Base-by-base conservation (phyloP, 331 rosid species). In the Malus hybrid region DNA sequence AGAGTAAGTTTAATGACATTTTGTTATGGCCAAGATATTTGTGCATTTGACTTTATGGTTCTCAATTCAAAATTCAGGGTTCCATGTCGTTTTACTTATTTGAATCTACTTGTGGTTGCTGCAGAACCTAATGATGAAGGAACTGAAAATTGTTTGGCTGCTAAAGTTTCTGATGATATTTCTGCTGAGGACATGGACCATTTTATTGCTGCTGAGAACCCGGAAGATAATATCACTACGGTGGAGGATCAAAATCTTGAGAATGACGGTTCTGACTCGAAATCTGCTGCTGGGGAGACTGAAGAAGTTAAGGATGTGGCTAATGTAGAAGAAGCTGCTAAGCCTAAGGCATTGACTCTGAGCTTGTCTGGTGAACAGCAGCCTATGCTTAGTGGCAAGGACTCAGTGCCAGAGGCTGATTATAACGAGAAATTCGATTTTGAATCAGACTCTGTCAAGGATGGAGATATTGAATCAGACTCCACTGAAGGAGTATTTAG, bases 111-210 rank as follows among this genome's bases (percentile, higher is more conserved):
- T 74, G 31, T 65, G 74, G 9, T 48, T 65, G 11, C 62, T 70
- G 70, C 88, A 85, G 91, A 75, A 64, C 54, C 65, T 16, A 63
- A 6, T 27, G 67, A 56, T 69, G 80, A 42, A 56, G 78, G 4
- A 74, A 19, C 69, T 13, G 76, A 59, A 36, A 33, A 61, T 9
- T 16, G 24, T 46, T 34, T 73, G 39, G 11, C 64, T 33, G 75
- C 36, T 56, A 75, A 57, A 80, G 75, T 55, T 34, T 32, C 78
- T 28, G 59, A 52, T 32, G 80, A 65, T 24, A 65, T 57, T 28
- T 68, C 69, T 16, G 19, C 50, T 32, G 77, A 67, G 27, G 65
- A 11, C 34, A 20, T 42, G 57, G 66, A 33, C 31, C 69, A 64
- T 55, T 78, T 27, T 13, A 2, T 22, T 73, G 71, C 68, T 67